Evolutionary conservation across 768 basidiomycete genomes (phyloP).

Genomic region (Flagelloscypha sp.): DNA sequence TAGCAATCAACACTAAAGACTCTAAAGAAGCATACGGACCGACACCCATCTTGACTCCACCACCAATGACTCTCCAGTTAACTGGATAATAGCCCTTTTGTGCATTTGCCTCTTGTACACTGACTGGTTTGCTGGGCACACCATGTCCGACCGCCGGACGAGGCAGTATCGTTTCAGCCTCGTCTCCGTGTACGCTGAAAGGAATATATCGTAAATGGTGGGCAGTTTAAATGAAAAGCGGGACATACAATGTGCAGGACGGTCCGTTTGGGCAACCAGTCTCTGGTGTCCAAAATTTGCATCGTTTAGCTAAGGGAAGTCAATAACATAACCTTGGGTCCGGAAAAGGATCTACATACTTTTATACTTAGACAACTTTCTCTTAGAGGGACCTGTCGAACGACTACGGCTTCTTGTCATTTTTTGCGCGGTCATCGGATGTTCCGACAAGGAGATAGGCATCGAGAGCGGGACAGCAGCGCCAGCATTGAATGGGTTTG

Average conservation of each 20-base stretch:
- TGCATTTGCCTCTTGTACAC: slow-evolving; percentile 25
- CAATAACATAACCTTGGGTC: background rate
- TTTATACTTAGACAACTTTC: slow-evolving; percentile 36
- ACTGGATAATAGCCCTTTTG: slow-evolving; percentile 54
- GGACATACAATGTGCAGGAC: slow-evolving; percentile 51
- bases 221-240: background rate
- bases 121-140: slow-evolving; percentile 20
- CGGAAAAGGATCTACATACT: slow-evolving; percentile 22
- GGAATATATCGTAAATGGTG: too few relatives aligned
- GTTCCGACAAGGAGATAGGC: too few relatives aligned
- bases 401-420: too few relatives aligned
- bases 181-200: slow-evolving; percentile 39
- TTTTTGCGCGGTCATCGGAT: too few relatives aligned
- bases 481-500: too few relatives aligned
- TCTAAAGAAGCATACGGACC: too few relatives aligned
- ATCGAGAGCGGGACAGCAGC: too few relatives aligned
- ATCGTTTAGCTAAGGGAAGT: slow-evolving; percentile 45
- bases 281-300: slow-evolving; percentile 42
- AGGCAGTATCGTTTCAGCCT: slow-evolving; percentile 8
- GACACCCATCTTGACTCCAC: slow-evolving; percentile 66
- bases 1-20: too few relatives aligned
- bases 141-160: slow-evolving; percentile 6
- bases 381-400: too few relatives aligned
- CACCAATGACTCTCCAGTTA: slow-evolving; percentile 71
- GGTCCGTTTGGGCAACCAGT: slow-evolving; percentile 45